Conservation (phyloP, 2,329 filamentous ascomycete species). For the Waltergamsia citrina region DNA sequence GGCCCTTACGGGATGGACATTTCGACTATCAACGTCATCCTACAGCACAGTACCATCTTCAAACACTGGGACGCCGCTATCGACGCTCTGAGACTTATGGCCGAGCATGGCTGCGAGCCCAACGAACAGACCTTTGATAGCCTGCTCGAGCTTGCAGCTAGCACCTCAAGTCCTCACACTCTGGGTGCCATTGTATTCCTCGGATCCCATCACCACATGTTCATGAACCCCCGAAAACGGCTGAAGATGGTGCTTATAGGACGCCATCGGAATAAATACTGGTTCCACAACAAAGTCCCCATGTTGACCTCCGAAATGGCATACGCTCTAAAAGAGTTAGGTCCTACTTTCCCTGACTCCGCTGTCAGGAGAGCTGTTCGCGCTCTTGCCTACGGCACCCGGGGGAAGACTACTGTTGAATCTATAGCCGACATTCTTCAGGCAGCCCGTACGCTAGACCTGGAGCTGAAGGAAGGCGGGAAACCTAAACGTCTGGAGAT, state of each 20-base stretch:
- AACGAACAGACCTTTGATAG: constrained; percentile 22
- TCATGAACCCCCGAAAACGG: background rate
- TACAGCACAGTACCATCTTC: constrained; percentile 17
- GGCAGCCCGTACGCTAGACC: background rate
- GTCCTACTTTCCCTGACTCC: background rate
- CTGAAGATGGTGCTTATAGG: background rate
- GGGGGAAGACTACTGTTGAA: no score
- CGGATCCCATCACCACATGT: background rate
- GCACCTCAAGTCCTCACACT: constrained; percentile 16
- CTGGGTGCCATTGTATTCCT: constrained; percentile 22
- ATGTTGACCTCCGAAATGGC: background rate
- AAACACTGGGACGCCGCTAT: constrained; percentile 20
- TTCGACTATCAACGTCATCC: constrained; percentile 26
- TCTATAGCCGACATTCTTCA: background rate
- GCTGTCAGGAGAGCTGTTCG: background rate
- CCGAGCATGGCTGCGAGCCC: constrained; percentile 12
- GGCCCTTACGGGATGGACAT: constrained; percentile 14
- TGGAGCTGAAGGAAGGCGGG: background rate
- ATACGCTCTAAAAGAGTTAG: background rate
- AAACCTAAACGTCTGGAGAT: background rate
- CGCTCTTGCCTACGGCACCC: background rate
- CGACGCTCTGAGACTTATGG: constrained; percentile 16
- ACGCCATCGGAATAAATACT: background rate
- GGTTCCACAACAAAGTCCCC: background rate
- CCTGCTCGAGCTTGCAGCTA: constrained; percentile 27